Base-by-base conservation (phyloP, 768 basidiomycete genomes). In the Psilocybe azurescens region DNA sequence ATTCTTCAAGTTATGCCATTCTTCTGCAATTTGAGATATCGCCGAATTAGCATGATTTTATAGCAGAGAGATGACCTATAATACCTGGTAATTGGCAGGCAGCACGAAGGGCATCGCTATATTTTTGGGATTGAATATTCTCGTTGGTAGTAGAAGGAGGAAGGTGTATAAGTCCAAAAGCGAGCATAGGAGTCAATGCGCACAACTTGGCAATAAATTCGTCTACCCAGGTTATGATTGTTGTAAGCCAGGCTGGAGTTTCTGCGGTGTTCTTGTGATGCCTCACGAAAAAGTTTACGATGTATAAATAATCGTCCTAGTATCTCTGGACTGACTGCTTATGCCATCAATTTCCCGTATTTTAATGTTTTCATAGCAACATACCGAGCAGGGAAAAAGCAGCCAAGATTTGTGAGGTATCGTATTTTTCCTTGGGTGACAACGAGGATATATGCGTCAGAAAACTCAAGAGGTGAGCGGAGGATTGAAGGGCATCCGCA, bases 71-170 rank as follows among this genome's bases (percentile, higher is more conserved):
- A 47, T 7, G 28, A 50, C 7, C 30, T 13, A 47, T 58, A 67
- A 62, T 72, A 87, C 90, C 81, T 61, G 91, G 91, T n/a, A 93
- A 74, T 65, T 92, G 90, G 24, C 82, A 75, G 3, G 88, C 86
- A 44, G 88, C 89, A 44, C 81, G 79, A 32, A 91, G 69, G 58
- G 73, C 74, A 60, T 87, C 83, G 16, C 85, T 79, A 44, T 84
- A 79, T 59, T 76, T 76, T 56, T 84, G 83, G n/a, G 53, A 61
- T 63, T 61, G 72, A 68, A 79, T 69, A 61, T 61, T 79, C 59
- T 70, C 58, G 41, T n/a, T 70, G 41, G 70, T 16, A 5, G 53
- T 30, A 54, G 46, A 8, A 18, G 47, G 50, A 39, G 50, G 49
- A 7, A 20, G 14, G 33, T 3, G 50, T 7, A 14, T 24, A n/a